Evolutionary conservation across 2,329 filamentous ascomycete species (phyloP), one percentile per base, ranked within the genome.

Genomic region (Fusarium denticulatum): DNA sequence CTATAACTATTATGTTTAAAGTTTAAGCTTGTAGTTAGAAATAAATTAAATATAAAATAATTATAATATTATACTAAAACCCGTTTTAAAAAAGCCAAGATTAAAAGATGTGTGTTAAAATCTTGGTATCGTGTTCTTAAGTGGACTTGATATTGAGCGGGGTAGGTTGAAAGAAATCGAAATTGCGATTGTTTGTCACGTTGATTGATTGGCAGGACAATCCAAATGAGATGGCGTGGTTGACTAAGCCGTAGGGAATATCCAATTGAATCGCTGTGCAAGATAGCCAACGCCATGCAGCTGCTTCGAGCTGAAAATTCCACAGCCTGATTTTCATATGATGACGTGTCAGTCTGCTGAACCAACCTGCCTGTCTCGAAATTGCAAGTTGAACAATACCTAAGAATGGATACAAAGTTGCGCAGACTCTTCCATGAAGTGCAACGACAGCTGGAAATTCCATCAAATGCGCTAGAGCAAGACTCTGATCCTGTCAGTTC

Each of bases 301-400:
- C 45, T 9, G 10, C 14, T 12, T 6, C 7, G 4, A 30, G 45
- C 45, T 47, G 20, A 16, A 30, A n/a, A n/a, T 3, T 13, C 12
- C 10, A 47, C 14, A 12, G 14, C 28, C 28, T 30, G 20, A n/a
- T 47, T 3, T 6, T 2, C 2, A 16, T 2, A 7, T 4, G 26
- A 47, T 47, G 28, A 30, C 20, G 28, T 47, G 28, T 47, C 45
- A n/a, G 45, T 22, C 1, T n/a, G 15, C 14, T 4, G 0, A 22
- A 3, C 9, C 4, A n/a, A 30, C 10, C 14, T 6, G 1, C 7
- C 2, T 1, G 20, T 12, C 4, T 12, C 7, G 1, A 12, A 30
- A 6, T 4, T 8, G 1, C 4, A 16, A 47, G 14, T 0, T 4
- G 2, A 3, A 0, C 0, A 4, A 30, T 9, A 4, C 3, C 26